Percentiles rank a stretch among this genome's conserved stretches.
These are phyloP conservation scores for Dactylellina sp. DNA, from an alignment of 2,329 filamentous ascomycete species.

Conservation along the genomic window DNA sequence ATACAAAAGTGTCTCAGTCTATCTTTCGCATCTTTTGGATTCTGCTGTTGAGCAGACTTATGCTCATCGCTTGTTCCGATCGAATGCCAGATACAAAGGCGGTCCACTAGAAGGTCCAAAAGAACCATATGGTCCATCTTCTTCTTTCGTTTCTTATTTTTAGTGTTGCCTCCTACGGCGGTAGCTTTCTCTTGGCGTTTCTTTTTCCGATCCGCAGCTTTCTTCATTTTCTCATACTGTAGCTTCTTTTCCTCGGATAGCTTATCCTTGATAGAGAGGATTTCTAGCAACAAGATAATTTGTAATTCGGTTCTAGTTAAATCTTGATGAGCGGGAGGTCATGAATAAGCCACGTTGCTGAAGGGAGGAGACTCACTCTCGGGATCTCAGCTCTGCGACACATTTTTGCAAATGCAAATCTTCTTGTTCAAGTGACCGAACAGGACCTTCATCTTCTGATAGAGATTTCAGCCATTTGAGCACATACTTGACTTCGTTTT, in stretches of 20 bases:
- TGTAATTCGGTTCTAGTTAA: constrained; percentile 75
- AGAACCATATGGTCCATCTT: constrained; percentile 70
- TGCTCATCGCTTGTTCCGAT: constrained; percentile 65
- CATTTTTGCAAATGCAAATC: constrained; percentile 33
- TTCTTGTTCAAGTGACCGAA: constrained; percentile 48
- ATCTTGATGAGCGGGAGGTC: neutral
- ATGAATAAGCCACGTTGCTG: too few species aligned
- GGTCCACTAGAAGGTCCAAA: constrained; percentile 79
- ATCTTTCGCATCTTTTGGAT: constrained; percentile 66
- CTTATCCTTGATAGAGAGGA: constrained; percentile 75
- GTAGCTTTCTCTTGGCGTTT: constrained; percentile 63
- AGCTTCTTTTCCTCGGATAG: constrained; percentile 64
- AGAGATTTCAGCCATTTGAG: constrained; percentile 51
- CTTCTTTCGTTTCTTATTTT: constrained; percentile 62
- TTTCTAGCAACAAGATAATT: constrained; percentile 81
- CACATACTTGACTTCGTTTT: constrained; percentile 55
- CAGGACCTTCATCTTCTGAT: constrained; percentile 35
- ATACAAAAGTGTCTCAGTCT: constrained; percentile 80
- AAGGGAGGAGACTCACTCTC: constrained; percentile 37
- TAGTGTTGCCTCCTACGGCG: constrained; percentile 61
- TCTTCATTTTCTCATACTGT: constrained; percentile 62
- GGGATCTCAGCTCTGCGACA: constrained; percentile 39
- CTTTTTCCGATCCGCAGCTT: constrained; percentile 63
- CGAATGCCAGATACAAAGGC: constrained; percentile 85
- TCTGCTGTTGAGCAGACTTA: constrained; percentile 58